phyloP scores from a whole-genome alignment of 1,139 yeast species.

The Spathaspora jeffriesii region DNA sequence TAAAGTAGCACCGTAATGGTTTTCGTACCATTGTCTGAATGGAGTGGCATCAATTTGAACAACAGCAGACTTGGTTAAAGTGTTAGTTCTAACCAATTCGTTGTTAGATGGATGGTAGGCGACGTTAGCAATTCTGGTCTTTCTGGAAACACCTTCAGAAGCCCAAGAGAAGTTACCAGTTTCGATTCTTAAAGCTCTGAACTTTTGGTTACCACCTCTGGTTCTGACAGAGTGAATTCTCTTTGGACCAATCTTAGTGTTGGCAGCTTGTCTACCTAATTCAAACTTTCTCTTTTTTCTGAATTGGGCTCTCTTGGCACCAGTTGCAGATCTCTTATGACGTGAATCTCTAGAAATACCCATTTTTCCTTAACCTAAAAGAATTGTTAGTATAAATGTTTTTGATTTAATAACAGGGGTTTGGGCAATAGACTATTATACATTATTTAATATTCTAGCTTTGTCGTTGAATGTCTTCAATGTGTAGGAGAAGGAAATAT shows the following conservation, averaged over 20 bases:
- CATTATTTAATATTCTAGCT: background rate
- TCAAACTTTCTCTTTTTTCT: constrained; percentile 99
- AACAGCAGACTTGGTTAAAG: constrained; percentile 98
- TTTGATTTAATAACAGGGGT: background rate
- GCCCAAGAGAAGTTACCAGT: constrained; percentile 99
- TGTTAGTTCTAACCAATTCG: constrained; percentile 99
- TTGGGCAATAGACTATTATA: background rate
- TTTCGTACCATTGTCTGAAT: constrained; percentile 99
- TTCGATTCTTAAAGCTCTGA: constrained; percentile 99
- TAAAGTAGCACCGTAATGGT: constrained; percentile 93
- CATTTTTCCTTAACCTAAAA: constrained; percentile 48
- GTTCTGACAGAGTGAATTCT: constrained; percentile 99
- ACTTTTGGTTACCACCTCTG: constrained; percentile 99
- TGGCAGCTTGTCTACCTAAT: constrained; percentile 99
- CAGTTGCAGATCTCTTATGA: constrained; percentile 99
- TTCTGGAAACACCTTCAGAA: constrained; percentile 97
- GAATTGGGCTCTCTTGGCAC: constrained; percentile 99
- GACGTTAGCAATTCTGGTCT: constrained; percentile 98
- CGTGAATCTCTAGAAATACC: constrained; percentile 99
- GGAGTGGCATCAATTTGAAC: constrained; percentile 99
- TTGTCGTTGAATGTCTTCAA: background rate
- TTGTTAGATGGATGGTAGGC: constrained; percentile 99
- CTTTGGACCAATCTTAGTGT: constrained; percentile 99
- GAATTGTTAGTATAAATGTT: constrained; percentile 25
- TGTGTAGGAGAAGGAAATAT: background rate